Evolutionary conservation across 768 basidiomycete species (phyloP), one percentile per base, ranked within the genome.

Genomic region (Mycena rebaudengoi): DNA sequence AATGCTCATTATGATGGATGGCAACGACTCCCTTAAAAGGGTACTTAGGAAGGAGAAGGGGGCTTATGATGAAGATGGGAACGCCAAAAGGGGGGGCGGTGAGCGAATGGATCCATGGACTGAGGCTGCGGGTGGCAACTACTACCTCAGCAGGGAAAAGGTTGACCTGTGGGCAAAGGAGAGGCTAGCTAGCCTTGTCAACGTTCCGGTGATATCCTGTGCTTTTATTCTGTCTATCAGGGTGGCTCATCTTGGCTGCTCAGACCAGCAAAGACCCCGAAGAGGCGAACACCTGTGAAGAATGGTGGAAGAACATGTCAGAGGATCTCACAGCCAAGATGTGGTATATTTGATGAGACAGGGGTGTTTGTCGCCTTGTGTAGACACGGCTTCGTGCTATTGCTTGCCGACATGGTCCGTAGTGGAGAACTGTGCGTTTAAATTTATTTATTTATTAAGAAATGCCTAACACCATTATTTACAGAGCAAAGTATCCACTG

Each of bases 1-100:
- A 5, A 59, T 74, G 29, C 61, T 76, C 2, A 18, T 7, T 3
- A 18, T 26, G 11, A 39, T 37, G 35, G 35, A 37, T 37, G 35
- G 35, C 35, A 55, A 55, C 41, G 21, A 55, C 29, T 55, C 35
- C 35, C 35, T 37, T 18, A 37, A 37, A 37, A 37, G 35, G 18
- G 18, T 37, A 10, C 35, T 37, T 10, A 10, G 35, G 18, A 37
- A 37, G 35, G 35, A 37, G 10, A 37, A 37, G 35, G 18, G 10
- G 10, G 10, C 18, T 37, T 10, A 37, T 18, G 35, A 37, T 10
- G 35, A 37, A 18, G 35, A 18, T 10, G n/a, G n/a, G 18, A 37
- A 37, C 18, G 10, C 35, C 18, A 37, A 10, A 10, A 10, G 35
- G 10, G 35, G 35, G 18, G 18, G 35, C 53, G 0, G 11, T 55